Base-by-base conservation (phyloP, 192 early-diverging fungal genomes). In the Linnemannia exigua region DNA sequence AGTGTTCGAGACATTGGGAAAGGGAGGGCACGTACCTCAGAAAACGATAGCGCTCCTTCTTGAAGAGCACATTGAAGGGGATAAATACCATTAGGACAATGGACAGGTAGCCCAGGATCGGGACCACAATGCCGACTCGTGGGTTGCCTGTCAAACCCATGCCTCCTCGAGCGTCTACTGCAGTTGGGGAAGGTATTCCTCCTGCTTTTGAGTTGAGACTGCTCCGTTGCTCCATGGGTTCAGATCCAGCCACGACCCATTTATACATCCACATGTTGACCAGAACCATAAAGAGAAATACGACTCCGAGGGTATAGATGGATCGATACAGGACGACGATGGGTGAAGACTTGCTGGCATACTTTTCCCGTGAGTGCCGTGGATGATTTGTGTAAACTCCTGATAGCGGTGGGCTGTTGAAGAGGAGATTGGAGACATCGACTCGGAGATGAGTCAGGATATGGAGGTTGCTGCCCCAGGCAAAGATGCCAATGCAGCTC, bases 381-480 rank as follows among this genome's bases (percentile, higher is more conserved):
- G 87, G 68, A 51, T 76, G 70, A 63, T 72, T 80, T 22, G 73
- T 76, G 67, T 84, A 84, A 33, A 61, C 35, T 9, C 81, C 84
- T 36, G 82, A 80, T 17, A 87, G 52, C 1, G 84, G 79, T 17
- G 77, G 79, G 17, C 66, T 76, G 8, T 80, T 76, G 46, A 76
- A 83, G 5, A 91, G 77, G 12, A 93, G 66, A 14, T 80, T 76
- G 41, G 80, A 76, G 37, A 88, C 88, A 80, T 93, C 91, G 51
- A 93, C 89, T 36, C 87, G 77, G 17, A 74, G 67, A 15, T 79
- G 71, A 5, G 80, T 75, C 36, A 93, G 83, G 54, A 92, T 84
- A 50, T 90, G 87, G 19, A 93, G 51, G 81, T 92, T 92, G 48
- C 88, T 79, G 8, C 87, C 91, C 92, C 92, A 93, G 25, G 89